Conservation (phyloP, 306 rosid genomes). For the Casuarina equisetifolia region DNA sequence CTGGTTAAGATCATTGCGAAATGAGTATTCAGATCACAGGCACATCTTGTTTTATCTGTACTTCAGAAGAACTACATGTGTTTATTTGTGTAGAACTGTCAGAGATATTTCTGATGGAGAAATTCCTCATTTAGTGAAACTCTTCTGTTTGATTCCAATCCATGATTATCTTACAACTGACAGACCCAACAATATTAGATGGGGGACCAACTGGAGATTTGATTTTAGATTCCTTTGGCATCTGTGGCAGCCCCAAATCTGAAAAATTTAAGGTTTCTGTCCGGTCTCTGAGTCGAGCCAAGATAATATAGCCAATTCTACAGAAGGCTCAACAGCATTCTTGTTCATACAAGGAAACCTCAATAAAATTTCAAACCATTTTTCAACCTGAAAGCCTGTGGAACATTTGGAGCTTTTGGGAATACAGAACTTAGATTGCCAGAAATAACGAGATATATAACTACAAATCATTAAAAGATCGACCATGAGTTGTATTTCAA, state of each 20-base stretch:
- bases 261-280: background rate
- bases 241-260: background rate
- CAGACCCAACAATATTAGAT: background rate
- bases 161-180: too few species aligned
- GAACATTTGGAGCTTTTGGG: background rate
- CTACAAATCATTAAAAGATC: slow-evolving; percentile 48
- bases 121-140: too few species aligned
- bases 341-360: background rate
- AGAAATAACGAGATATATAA: background rate
- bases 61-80: background rate
- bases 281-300: background rate
- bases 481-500: slow-evolving; percentile 14
- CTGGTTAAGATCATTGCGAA: background rate
- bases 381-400: background rate
- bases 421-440: background rate
- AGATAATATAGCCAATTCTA: background rate
- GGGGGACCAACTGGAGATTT: background rate
- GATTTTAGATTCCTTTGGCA: background rate
- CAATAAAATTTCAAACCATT: background rate
- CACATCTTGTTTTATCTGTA: background rate
- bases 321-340: background rate
- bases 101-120: background rate
- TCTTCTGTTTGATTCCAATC: too few species aligned
- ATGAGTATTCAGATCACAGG: background rate
- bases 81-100: background rate